These are phyloP conservation scores for Hypoxylon fuscum DNA, from an alignment of 495 filamentous ascomycete species.

Conservation along the genomic window DNA sequence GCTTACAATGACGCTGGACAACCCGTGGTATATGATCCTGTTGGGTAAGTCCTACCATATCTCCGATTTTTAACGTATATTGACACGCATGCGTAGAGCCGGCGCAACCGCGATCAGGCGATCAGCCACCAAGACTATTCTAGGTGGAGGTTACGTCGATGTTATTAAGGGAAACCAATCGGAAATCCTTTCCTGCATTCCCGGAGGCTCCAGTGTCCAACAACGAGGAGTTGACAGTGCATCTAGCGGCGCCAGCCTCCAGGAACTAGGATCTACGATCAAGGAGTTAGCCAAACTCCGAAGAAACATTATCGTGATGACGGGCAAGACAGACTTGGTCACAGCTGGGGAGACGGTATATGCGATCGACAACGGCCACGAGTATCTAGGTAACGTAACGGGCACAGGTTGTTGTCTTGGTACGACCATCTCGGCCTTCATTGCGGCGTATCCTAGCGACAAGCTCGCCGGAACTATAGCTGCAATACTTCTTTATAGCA, in stretches of 20 bases:
- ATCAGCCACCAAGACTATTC: conserved; percentile 73
- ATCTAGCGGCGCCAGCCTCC: conserved; percentile 59
- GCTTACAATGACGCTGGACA: conserved; percentile 81
- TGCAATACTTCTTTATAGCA: conserved; percentile 81
- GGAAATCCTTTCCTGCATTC: conserved; percentile 83
- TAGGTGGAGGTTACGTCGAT: conserved; percentile 78
- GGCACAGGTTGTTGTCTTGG: conserved; percentile 90
- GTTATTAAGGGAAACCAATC: conserved; percentile 96
- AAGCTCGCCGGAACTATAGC: conserved; percentile 73
- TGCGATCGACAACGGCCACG: conserved; percentile 78
- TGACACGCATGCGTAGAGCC: conserved; percentile 51
- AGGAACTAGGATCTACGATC: conserved; percentile 68
- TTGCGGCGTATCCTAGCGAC: conserved; percentile 68
- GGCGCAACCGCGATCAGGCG: conserved; percentile 82
- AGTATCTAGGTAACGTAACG: conserved; percentile 80
- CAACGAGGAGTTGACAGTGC: conserved; percentile 92
- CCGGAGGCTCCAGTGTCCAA: conserved; percentile 61
- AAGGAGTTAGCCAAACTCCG: conserved; percentile 71
- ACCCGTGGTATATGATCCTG: conserved; percentile 87
- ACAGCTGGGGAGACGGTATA: conserved; percentile 75
- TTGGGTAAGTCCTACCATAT: conserved; percentile 63
- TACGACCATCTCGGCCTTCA: conserved; percentile 77
- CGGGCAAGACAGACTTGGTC: conserved; percentile 79
- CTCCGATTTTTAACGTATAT: not conserved
- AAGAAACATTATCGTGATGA: conserved; percentile 83